Evolutionary conservation across 2,329 filamentous ascomycete species (phyloP).

Genomic region (Fusarium sacchari): DNA sequence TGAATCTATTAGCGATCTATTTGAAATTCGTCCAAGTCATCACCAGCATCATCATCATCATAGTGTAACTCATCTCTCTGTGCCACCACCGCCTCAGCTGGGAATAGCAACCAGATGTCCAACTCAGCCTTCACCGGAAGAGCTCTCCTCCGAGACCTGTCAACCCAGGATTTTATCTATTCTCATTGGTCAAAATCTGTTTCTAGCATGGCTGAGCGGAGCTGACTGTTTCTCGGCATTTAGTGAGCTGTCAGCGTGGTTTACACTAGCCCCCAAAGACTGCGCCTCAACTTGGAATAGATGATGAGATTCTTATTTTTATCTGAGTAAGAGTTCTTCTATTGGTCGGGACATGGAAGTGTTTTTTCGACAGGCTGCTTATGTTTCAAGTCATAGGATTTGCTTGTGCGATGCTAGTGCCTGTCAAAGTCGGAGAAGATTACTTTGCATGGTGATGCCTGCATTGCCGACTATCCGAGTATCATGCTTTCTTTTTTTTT

Average conservation of each 20-base stretch:
- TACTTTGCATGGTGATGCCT: neutral
- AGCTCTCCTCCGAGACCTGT: constrained; percentile 8
- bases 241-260: constrained; percentile 22
- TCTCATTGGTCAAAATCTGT: neutral
- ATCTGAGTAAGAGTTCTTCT: neutral
- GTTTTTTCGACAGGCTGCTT: neutral
- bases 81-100: constrained; percentile 18
- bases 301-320: constrained; percentile 16
- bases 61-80: neutral
- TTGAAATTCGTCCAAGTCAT: neutral
- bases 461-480: neutral
- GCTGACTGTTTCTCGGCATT: constrained; percentile 26
- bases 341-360: neutral
- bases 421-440: neutral
- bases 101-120: constrained; percentile 28
- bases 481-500: neutral
- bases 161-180: neutral
- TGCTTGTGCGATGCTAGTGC: neutral
- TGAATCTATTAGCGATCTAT: neutral
- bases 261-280: constrained; percentile 25
- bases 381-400: neutral
- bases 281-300: constrained; percentile 18
- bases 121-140: constrained; percentile 26
- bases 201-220: constrained; percentile 14
- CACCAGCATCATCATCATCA: neutral